Evolutionary conservation across 2,329 filamentous ascomycete genomes (phyloP), one percentile per base, ranked within the genome.

Genomic region (Tricladium varicosporioides): DNA sequence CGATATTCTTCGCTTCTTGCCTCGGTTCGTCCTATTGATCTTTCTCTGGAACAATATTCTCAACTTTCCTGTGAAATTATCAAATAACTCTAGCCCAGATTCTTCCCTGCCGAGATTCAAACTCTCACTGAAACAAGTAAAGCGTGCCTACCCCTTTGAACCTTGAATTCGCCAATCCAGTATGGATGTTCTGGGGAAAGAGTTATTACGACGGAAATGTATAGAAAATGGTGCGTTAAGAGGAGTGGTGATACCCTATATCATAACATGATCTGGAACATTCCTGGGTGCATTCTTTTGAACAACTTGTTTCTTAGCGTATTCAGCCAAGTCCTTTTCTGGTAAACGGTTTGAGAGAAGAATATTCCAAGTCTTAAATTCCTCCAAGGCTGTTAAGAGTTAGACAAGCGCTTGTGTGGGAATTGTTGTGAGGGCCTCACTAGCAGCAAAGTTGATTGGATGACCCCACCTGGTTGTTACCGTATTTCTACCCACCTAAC

Each of bases 111-210:
- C 67, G 50, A 76, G 72, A 47, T 58, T 48, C 73, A 55, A 16
- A 57, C 45, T 1, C 70, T 70, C n/a, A 73, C 63, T 16, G 63
- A 54, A 32, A 62, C 65, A 32, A 55, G 69, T 70, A 0, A 81
- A 62, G 13, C 75, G 69, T 3, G 82, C 71, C 67, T 83, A 79
- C 0, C 79, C 80, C 59, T 75, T 76, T 51, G 79, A 76, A 16
- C 82, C 80, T 46, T 76, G 71, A 42, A 85, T 75, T 5, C 71
- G 74, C 78, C 81, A 84, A 0, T 75, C 67, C 0, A 81, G 64
- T 1, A 70, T 72, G 0, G 78, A 73, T 0, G 78, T 75, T 1
- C 72, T 76, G 0, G 75, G 75, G 65, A 83, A 82, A 0, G 76
- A 73, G 14, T 75, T 72, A 0, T 81, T 80, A 13, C 75, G 74